Evolutionary conservation across 257 asterid species (phyloP).

Genomic region (Plantago elongata): DNA sequence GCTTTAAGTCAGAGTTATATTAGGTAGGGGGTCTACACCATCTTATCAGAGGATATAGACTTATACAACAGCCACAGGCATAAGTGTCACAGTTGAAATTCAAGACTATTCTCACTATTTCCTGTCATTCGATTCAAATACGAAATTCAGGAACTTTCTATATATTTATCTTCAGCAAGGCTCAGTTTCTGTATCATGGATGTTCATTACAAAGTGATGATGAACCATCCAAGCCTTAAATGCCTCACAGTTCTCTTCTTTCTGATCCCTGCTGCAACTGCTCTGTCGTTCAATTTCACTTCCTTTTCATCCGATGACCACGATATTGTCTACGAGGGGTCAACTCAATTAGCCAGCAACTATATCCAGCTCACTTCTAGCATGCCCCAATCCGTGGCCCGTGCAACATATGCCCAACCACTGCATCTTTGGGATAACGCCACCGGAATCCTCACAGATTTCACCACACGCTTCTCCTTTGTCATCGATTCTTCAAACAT

Average conservation of each 20-base stretch:
- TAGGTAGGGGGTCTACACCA: too few relatives aligned
- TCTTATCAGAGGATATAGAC: too few relatives aligned
- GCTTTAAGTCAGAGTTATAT: too few relatives aligned
- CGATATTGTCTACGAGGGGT: background rate
- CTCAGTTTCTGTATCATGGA: too few relatives aligned
- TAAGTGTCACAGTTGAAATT: too few relatives aligned
- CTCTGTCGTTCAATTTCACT: background rate
- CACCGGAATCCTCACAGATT: conserved; percentile 3
- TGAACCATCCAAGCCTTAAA: too few relatives aligned
- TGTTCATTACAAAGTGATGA: too few relatives aligned
- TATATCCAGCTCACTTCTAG: background rate
- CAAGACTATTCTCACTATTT: too few relatives aligned
- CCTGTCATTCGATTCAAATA: too few relatives aligned
- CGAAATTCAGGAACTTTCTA: too few relatives aligned
- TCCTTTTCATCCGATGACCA: background rate
- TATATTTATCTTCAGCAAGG: too few relatives aligned
- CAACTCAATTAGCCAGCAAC: background rate
- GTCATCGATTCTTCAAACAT: conserved; percentile 6
- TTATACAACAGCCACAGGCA: too few relatives aligned
- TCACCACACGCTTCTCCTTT: conserved; percentile 24
- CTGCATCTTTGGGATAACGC: conserved; percentile 15
- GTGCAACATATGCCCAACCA: background rate
- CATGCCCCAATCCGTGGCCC: background rate
- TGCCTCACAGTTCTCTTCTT: background rate
- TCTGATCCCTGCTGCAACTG: background rate